Evolutionary conservation across 495 filamentous ascomycete genomes (phyloP).

Genomic region (Schizothecium vesticola): DNA sequence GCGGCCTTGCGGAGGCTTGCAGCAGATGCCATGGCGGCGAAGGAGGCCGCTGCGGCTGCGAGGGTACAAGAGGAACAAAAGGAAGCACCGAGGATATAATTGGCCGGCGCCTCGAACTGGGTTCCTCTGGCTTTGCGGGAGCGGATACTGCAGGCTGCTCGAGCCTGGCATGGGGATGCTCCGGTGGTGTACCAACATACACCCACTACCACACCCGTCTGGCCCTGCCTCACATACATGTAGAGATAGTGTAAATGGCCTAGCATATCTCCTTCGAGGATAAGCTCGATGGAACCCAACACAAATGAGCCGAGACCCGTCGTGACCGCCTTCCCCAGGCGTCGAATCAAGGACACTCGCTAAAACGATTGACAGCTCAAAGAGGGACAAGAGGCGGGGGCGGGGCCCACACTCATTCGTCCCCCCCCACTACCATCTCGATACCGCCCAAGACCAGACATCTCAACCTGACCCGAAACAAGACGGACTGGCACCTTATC

Average conservation of each 20-base stretch:
- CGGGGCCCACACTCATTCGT: constrained; percentile 22
- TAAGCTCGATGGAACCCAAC: constrained; percentile 6
- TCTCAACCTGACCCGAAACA: neutral
- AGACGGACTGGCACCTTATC: constrained; percentile 7
- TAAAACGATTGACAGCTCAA: constrained; percentile 15
- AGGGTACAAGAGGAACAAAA: constrained; percentile 6
- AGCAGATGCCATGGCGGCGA: constrained; percentile 2
- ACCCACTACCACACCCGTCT: neutral
- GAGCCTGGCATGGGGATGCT: neutral
- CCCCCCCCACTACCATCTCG: constrained; percentile 9
- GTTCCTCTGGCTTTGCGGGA: neutral
- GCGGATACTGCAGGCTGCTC: neutral
- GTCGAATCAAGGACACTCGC: constrained; percentile 24
- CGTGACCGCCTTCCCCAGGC: constrained; percentile 23
- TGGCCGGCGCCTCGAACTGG: too few relatives aligned
- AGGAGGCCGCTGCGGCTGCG: constrained; percentile 2
- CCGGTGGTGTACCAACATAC: neutral
- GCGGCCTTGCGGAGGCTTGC: neutral
- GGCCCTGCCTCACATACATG: constrained; percentile 3
- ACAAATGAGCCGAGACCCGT: constrained; percentile 23
- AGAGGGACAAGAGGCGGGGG: constrained; percentile 12
- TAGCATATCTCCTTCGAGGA: neutral
- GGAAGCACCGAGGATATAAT: constrained; percentile 23
- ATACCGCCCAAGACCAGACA: constrained; percentile 1
- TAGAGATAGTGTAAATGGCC: constrained; percentile 25